Evolutionary conservation across 1,284 basidiomycete genomes (phyloP).

Genomic region (Schizophyllum amplum): DNA sequence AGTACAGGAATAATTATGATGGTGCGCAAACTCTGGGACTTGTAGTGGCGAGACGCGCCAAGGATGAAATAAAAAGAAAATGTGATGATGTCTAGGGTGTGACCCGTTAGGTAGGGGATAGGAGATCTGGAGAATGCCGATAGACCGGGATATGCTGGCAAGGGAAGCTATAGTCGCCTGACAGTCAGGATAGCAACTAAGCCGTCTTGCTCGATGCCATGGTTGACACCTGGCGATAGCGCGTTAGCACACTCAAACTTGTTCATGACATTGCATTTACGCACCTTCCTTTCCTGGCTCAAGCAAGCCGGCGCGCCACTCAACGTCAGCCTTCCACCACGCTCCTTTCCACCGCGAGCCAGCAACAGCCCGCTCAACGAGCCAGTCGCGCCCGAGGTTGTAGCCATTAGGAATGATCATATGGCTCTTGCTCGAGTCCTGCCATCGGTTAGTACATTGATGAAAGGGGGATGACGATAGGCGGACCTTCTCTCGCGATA

Average conservation of each 20-base stretch:
- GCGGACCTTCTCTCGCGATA: not conserved
- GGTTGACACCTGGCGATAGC: conserved; percentile 54
- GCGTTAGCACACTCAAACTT: not conserved
- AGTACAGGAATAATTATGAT: not conserved
- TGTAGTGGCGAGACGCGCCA: too few species aligned
- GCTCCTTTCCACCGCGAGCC: conserved; percentile 27
- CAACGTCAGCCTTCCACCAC: conserved; percentile 62
- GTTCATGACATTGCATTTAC: conserved; percentile 12
- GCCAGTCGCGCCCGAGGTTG: conserved; percentile 64
- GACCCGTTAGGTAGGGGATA: not conserved
- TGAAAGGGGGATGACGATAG: not conserved
- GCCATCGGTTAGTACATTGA: conserved; percentile 1
- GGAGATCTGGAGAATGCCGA: not conserved
- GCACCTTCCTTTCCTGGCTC: conserved; percentile 58
- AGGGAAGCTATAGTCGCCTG: conserved; percentile 22
- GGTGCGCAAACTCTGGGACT: not conserved
- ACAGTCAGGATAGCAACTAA: conserved; percentile 70
- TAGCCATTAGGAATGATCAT: conserved; percentile 70
- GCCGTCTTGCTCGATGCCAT: conserved; percentile 72
- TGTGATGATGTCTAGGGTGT: not conserved
- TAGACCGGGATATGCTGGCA: not conserved
- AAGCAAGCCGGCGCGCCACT: conserved; percentile 62
- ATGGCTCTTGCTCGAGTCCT: conserved; percentile 61
- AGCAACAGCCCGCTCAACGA: conserved; percentile 55
- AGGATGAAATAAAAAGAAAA: not conserved